A percentile compares a stretch with the other conserved stretches of the same genome.
Conservation (phyloP, 495 filamentous ascomycete species). For the Xylaria venustula region DNA sequence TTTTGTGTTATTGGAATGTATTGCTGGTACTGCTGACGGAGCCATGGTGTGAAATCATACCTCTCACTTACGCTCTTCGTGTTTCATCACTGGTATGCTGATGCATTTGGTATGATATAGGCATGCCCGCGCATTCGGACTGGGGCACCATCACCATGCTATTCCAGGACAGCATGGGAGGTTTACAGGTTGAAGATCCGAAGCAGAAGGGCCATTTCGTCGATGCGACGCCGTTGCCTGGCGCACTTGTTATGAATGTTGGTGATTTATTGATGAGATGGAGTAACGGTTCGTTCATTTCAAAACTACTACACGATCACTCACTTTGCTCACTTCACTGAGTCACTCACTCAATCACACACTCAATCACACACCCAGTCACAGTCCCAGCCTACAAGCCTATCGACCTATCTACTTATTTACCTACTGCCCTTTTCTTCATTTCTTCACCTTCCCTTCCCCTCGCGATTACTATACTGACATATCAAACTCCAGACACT, state of each 20-base stretch:
- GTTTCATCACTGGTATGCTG: too few species aligned
- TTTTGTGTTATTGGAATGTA: too few species aligned
- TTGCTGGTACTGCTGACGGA: too few species aligned
- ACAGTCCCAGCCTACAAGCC: too few species aligned
- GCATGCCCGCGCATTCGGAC: conserved; percentile 54
- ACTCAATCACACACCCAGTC: too few species aligned
- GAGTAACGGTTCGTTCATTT: conserved; percentile 51
- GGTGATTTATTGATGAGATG: conserved; percentile 61
- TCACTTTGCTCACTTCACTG: background rate
- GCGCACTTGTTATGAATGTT: conserved; percentile 57
- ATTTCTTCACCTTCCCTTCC: too few species aligned
- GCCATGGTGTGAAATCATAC: too few species aligned
- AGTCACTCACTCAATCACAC: too few species aligned
- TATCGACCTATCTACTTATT: background rate
- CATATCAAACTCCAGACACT: conserved; percentile 36
- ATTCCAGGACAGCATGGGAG: conserved; percentile 53
- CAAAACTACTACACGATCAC: too few species aligned
- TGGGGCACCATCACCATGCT: conserved; percentile 52
- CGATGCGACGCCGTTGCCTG: conserved; percentile 48
- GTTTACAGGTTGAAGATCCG: conserved; percentile 58
- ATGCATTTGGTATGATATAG: background rate
- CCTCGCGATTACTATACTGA: background rate
- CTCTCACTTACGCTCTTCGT: too few species aligned
- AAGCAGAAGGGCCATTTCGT: conserved; percentile 48
- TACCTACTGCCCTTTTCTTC: too few species aligned